Evolutionary conservation across 331 rosid species (phyloP).

Genomic region (Quercus phellos): DNA sequence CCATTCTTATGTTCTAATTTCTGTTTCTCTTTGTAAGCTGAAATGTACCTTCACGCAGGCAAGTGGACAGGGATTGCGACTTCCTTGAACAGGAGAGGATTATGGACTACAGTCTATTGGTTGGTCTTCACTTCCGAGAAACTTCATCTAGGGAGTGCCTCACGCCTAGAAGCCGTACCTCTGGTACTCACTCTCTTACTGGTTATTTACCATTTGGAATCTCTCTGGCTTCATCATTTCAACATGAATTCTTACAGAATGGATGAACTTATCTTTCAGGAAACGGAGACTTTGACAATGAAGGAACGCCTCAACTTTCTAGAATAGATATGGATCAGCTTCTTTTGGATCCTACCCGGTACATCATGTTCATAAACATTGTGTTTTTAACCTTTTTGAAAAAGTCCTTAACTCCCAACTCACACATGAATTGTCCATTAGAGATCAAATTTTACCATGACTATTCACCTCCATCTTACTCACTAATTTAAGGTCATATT

Average conservation of each 20-base stretch:
- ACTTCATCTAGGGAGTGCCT: slow-evolving; percentile 29
- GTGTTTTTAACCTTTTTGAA: neutral
- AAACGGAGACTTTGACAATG: slow-evolving; percentile 20
- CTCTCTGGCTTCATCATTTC: slow-evolving; percentile 1
- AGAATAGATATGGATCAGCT: slow-evolving; percentile 41
- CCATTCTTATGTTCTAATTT: slow-evolving; percentile 2
- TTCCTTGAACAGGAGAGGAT: slow-evolving; percentile 92
- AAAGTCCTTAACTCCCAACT: neutral
- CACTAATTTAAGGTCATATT: neutral
- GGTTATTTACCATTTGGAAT: slow-evolving; percentile 23
- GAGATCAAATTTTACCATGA: neutral
- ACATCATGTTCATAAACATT: slow-evolving; percentile 19
- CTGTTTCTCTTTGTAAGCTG: neutral
- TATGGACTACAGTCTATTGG: slow-evolving; percentile 95
- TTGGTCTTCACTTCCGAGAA: slow-evolving; percentile 87
- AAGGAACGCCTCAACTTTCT: slow-evolving; percentile 37
- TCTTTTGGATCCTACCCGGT: slow-evolving; percentile 54
- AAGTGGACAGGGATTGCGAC: slow-evolving; percentile 89
- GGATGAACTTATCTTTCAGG: slow-evolving; percentile 30
- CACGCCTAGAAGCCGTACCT: slow-evolving; percentile 26
- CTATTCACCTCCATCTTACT: neutral
- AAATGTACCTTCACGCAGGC: slow-evolving; percentile 53
- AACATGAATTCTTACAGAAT: slow-evolving; percentile 17
- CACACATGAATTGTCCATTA: neutral
- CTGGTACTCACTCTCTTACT: slow-evolving; percentile 35